Evolutionary conservation across 2,329 filamentous ascomycete species (phyloP).

Genomic region (Paraconiothyrium brasiliense): DNA sequence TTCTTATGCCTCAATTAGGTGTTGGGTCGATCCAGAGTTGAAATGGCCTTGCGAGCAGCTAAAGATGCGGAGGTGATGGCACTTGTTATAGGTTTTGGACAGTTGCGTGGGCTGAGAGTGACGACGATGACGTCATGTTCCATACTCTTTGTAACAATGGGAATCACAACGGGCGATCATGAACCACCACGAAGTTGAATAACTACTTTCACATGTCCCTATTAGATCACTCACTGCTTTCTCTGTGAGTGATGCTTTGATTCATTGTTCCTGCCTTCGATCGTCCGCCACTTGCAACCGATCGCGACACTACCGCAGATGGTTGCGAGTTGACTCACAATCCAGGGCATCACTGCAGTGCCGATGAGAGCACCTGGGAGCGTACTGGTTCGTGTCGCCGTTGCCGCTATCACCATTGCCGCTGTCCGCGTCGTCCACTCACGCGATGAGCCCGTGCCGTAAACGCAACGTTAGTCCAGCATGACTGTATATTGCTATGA

Average conservation of each 20-base stretch:
- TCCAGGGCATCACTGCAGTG: no score
- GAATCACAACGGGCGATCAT: background rate
- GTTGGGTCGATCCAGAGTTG: background rate
- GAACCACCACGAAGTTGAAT: background rate
- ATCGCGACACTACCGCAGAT: no score
- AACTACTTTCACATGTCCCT: background rate
- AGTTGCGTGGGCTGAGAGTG: background rate
- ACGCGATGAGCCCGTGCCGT: no score
- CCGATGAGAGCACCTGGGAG: no score
- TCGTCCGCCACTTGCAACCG: no score
- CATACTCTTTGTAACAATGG: background rate
- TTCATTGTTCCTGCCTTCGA: no score
- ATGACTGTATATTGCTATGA: no score
- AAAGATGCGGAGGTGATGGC: background rate
- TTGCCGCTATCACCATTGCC: no score
- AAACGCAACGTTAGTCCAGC: no score
- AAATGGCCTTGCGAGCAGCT: background rate
- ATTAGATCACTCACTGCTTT: background rate
- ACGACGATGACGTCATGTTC: constrained; percentile 14
- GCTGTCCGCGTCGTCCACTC: no score
- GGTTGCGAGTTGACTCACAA: no score
- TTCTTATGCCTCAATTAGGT: background rate
- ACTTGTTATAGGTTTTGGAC: background rate
- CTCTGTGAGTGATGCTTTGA: background rate
- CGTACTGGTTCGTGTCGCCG: no score